Percentiles rank a stretch among this genome's conserved stretches.
phyloP scores from a whole-genome alignment of 1,284 basidiomycete genomes.

The Flammula alnicola region DNA sequence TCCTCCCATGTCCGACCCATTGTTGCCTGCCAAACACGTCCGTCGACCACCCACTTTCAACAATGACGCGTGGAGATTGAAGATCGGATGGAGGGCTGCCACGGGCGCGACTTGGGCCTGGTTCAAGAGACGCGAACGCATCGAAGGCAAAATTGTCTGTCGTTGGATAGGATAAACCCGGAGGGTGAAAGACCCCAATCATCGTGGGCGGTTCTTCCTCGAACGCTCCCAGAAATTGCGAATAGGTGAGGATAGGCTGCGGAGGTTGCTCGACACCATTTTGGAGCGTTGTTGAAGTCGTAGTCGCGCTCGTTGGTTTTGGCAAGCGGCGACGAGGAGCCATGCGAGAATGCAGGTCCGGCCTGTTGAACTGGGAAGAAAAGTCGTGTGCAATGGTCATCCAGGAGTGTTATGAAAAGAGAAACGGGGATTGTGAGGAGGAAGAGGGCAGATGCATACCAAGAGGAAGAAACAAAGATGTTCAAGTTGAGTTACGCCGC shows the following conservation, averaged over 20 bases:
- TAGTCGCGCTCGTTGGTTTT: constrained; percentile 21
- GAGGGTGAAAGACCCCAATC: constrained; percentile 15
- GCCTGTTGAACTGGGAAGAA: constrained; percentile 24
- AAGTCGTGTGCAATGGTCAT: constrained; percentile 15
- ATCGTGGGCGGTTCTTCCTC: constrained; percentile 18
- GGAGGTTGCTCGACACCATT: constrained; percentile 5
- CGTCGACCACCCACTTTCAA: constrained; percentile 29
- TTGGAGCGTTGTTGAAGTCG: constrained; percentile 19
- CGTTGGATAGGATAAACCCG: constrained; percentile 19
- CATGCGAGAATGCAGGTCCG: constrained; percentile 26
- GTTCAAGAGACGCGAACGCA: constrained; percentile 12
- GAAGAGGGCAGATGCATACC: constrained; percentile 18
- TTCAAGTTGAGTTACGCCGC: constrained; percentile 12
- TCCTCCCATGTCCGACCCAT: constrained; percentile 29
- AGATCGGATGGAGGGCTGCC: constrained; percentile 14
- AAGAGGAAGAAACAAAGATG: constrained; percentile 20
- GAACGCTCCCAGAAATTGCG: constrained; percentile 25
- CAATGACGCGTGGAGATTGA: constrained; percentile 16
- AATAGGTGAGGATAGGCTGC: constrained; percentile 21
- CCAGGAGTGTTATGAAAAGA: constrained; percentile 12
- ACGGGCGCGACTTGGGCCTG: constrained; percentile 23
- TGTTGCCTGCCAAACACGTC: constrained; percentile 24
- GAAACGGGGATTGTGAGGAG: background rate
- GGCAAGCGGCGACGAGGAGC: constrained; percentile 24
- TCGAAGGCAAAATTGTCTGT: constrained; percentile 16